Evolutionary conservation across 78 protist species (phyloP), one percentile per base, ranked within the genome.

Genomic region (Blattamonas nauphoetae): DNA sequence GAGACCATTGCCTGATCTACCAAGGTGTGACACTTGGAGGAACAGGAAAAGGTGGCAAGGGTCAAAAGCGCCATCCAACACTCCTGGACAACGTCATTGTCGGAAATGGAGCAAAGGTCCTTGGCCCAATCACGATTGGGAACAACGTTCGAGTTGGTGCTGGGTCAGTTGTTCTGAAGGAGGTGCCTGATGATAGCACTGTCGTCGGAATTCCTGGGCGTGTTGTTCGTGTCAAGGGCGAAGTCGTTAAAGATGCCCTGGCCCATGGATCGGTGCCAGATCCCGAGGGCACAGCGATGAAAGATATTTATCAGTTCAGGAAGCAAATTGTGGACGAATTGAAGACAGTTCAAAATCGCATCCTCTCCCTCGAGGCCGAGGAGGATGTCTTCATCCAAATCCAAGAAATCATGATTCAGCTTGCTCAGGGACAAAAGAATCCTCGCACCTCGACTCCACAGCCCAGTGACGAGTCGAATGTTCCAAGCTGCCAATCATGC

Each of bases 121-220:
- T 88, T 5, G 90, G 90, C 0, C 33, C 33, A 41, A 88, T 88
- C 78, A 81, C 0, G 6, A 81, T 88, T 38, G 86, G 87, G 1
- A 2, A 81, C 1, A 4, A 45, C 42, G 44, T 41, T 1, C 63
- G 84, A 3, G 42, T 88, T 6, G 90, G 90, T 0, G 45, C 63
- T 29, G 45, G 86, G 29, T 35, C 45, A 1, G 89, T 88, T 1
- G 90, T 88, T 1, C 63, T 88, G 34, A 1, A 77, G 1, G 71
- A 41, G 1, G 90, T 88, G 5, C 82, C 45, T 1, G 86, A 34
- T 0, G 34, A 1, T 1, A 1, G 45, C 11, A 88, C 90, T 29
- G 90, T 79, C 41, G 90, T 88, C 33, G 90, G 90, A 35, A 33
- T 88, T 45, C 86, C 90, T 35, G 89, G 4, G 33, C 1, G 85